These are phyloP conservation scores for Candida qinlingensis DNA, from an alignment of 805 yeast species.

Conservation along the genomic window DNA sequence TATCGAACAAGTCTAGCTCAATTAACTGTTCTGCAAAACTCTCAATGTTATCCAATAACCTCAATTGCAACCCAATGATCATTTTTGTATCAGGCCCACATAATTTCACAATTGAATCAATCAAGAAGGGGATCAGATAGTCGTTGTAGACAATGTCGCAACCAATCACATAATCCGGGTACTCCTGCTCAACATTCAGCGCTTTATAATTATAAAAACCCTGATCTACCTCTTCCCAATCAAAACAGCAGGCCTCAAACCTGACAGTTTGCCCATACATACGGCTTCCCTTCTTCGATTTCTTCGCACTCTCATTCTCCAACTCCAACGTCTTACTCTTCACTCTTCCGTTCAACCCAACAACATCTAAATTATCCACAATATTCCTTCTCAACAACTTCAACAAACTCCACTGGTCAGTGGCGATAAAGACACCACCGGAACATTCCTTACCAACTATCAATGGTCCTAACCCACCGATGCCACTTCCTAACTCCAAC, in stretches of 20 bases:
- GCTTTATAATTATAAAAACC: slow-evolving; percentile 27
- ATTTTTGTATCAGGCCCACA: slow-evolving; percentile 32
- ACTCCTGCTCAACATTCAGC: slow-evolving; percentile 1
- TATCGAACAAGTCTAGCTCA: slow-evolving; percentile 25
- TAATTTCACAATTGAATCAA: slow-evolving; percentile 35
- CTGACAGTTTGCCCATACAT: background rate
- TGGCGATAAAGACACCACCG: slow-evolving; percentile 36
- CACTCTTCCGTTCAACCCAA: slow-evolving; percentile 6
- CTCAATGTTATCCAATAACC: slow-evolving; percentile 48
- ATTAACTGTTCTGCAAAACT: slow-evolving; percentile 35
- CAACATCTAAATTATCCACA: slow-evolving; percentile 29
- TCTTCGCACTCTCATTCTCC: background rate
- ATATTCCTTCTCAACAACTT: slow-evolving; percentile 47
- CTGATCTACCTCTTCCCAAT: slow-evolving; percentile 50
- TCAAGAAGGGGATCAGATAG: slow-evolving; percentile 45
- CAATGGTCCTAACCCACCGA: slow-evolving; percentile 45
- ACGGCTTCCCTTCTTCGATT: background rate
- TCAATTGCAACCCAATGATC: slow-evolving; percentile 45
- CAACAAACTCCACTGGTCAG: slow-evolving; percentile 53
- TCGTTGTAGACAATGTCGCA: slow-evolving; percentile 67
- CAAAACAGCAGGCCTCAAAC: slow-evolving; percentile 47
- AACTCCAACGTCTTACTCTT: background rate
- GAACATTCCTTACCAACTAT: slow-evolving; percentile 30
- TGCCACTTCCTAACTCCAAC: slow-evolving; percentile 62
- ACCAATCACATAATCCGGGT: slow-evolving; percentile 48